Evolutionary conservation across 768 basidiomycete species (phyloP).

Genomic region (Leccinum arenicola): DNA sequence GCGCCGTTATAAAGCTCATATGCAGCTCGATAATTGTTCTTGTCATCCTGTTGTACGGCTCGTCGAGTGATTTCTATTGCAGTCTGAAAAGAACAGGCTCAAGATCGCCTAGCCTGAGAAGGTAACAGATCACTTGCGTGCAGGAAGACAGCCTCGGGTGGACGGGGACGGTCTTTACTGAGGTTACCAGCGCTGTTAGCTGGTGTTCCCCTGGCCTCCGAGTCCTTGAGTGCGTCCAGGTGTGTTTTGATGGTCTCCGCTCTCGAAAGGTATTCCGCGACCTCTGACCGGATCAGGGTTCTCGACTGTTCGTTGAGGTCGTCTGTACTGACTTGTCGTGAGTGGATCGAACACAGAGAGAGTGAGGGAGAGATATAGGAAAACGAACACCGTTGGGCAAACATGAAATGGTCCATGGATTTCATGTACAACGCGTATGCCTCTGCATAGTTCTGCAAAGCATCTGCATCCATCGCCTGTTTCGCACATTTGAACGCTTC

Average conservation of each 20-base stretch:
- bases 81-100: conserved; percentile 36
- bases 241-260: conserved; percentile 90
- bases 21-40: conserved; percentile 87
- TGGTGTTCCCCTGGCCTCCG: background rate
- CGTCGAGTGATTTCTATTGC: conserved; percentile 86
- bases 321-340: conserved; percentile 29
- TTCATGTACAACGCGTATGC: conserved; percentile 95
- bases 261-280: conserved; percentile 83
- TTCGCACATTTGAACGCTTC: conserved; percentile 86
- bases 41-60: conserved; percentile 86
- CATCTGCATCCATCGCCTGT: conserved; percentile 85
- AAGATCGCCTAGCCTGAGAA: background rate
- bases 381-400: conserved; percentile 79
- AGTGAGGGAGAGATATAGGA: background rate
- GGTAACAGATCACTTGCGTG: conserved; percentile 4
- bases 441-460: conserved; percentile 84
- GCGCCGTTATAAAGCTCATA: conserved; percentile 91
- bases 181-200: background rate
- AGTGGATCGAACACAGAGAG: background rate
- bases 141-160: conserved; percentile 17
- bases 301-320: conserved; percentile 92
- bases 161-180: conserved; percentile 4
- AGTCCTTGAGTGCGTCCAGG: conserved; percentile 33
- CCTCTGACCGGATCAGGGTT: conserved; percentile 77
- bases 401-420: conserved; percentile 95